phyloP scores from a whole-genome alignment of 164 flowering plant species.

The Magnolia changhungtana region DNA sequence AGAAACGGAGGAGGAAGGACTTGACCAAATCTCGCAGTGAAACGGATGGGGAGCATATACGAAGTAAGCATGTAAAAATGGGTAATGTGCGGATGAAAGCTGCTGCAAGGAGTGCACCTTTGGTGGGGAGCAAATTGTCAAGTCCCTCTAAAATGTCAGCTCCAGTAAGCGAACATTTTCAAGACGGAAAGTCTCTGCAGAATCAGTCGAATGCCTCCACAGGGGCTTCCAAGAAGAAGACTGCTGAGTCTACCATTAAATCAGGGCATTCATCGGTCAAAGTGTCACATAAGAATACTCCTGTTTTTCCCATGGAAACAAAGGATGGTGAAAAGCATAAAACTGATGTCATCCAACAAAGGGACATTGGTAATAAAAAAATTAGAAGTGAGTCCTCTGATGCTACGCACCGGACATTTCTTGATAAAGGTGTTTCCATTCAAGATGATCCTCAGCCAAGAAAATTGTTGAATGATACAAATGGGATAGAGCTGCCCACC shows the following conservation, averaged over 20 bases:
- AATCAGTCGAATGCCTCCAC: constrained; percentile 30
- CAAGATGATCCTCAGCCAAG: constrained; percentile 38
- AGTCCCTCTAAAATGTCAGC: constrained; percentile 30
- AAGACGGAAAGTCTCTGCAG: constrained; percentile 33
- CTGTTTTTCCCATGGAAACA: constrained; percentile 27
- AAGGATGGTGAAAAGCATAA: constrained; percentile 49
- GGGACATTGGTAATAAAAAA: constrained; percentile 38
- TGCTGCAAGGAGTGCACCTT: constrained; percentile 37
- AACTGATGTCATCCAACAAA: constrained; percentile 30
- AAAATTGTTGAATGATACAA: constrained; percentile 25
- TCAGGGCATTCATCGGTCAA: constrained; percentile 36
- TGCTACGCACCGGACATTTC: constrained; percentile 30
- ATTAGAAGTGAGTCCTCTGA: constrained; percentile 38
- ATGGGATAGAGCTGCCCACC: constrained; percentile 28
- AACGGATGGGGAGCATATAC: constrained; percentile 34
- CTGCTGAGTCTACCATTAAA: constrained; percentile 33
- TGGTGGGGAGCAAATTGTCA: constrained; percentile 31
- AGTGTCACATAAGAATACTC: constrained; percentile 34
- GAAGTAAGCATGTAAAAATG: constrained; percentile 51
- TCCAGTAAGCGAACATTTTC: constrained; percentile 28
- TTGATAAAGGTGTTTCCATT: constrained; percentile 33
- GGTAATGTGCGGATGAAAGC: constrained; percentile 38
- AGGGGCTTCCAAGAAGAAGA: constrained; percentile 42
- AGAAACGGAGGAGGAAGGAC: constrained; percentile 85
- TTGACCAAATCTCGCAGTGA: constrained; percentile 34